Base-by-base conservation (phyloP, 331 rosid species). In the Arachis monticola region DNA sequence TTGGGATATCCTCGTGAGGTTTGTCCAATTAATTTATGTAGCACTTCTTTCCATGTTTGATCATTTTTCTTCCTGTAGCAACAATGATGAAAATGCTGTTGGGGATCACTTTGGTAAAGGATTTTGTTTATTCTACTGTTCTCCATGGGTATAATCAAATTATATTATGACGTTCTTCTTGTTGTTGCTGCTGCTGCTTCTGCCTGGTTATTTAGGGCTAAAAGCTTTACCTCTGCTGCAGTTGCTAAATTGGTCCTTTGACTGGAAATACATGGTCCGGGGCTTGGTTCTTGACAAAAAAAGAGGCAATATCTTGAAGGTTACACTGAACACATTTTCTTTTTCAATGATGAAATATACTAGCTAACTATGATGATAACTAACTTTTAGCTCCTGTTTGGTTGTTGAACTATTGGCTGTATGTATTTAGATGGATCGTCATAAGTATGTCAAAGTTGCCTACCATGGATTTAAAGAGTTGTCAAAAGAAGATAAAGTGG, bases 301-400 rank as follows among this genome's bases (percentile, higher is more conserved):
- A 81, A 86, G 97, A 80, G 99, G 99, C 81, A 95, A 95, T 83
- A 95, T 95, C 77, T 87, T 95, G 88, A 95, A 95, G 99, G 99
- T 95, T 60, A 41, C 55, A 70, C 74, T 55, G 55, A 27, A 64
- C 8, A n/a, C 38, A 44, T 69, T 8, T 62, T 56, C 52, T 14
- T 52, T 70, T 67, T 46, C 10, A 6, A 38, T 59, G 42, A 77
- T 51, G 40, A 41, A 46, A 73, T 48, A 45, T 31, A 55, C 58
- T 57, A 5, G 11, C 42, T 62, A 70, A 31, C 60, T 74, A 53
- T n/a, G 35, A 65, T 46, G 13, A 10, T 52, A 71, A 13, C 57
- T 13, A 31, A 12, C 62, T 42, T 38, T 57, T 62, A 3, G 55
- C 44, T 50, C 76, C 76, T 72, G 27, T 67, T 4, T 67, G 77